Base-by-base conservation (phyloP, 108 stramenopile species). In the Pinguiococcus pyrenoidosus region DNA sequence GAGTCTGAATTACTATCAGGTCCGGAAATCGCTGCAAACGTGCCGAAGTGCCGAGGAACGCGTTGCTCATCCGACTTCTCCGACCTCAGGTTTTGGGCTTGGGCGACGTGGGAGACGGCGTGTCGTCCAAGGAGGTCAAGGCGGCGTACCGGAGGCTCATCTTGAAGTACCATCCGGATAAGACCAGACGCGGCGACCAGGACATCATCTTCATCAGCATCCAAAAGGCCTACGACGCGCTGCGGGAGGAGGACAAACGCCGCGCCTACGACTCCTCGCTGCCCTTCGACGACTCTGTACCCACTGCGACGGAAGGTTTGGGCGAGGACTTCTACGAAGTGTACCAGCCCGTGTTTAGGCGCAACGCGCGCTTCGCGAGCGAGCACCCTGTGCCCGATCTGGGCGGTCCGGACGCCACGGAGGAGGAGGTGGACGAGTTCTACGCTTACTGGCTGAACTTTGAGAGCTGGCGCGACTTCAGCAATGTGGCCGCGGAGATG, bases 401-500 rank as follows among this genome's bases (percentile, higher is more conserved):
- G 16, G 97, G 97, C 3, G 86, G 85, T 46, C 78, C 77, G 10
- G 24, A 56, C 43, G 82, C 92, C 4, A 75, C 86, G 9, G 66
- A 88, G 5, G 76, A 72, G 4, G 51, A 92, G 50, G 97, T 99
- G 0, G 56, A 85, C 41, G 71, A 65, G 5, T 99, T 96, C 63
- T 99, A 99, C 59, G 82, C 81, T 5, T 96, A 88, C 62, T 99
- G 97, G 97, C 72, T 74, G 4, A 74, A 80, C 29, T 99, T 99
- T 46, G 82, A 88, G 30, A 78, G 77, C 12, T 96, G 94, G 94
- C 60, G 97, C 32, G 97, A 99, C 51, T 94, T 92, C 58, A 76
- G 82, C 1, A 42, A 82, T 5, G 68, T 81, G 30, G 41, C 75
- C 8, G 79, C 81, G 16, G 89, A 87, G 38, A 72, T 92, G 54